Base-by-base conservation (phyloP, 495 filamentous ascomycete genomes). In the Tuber brumale region DNA sequence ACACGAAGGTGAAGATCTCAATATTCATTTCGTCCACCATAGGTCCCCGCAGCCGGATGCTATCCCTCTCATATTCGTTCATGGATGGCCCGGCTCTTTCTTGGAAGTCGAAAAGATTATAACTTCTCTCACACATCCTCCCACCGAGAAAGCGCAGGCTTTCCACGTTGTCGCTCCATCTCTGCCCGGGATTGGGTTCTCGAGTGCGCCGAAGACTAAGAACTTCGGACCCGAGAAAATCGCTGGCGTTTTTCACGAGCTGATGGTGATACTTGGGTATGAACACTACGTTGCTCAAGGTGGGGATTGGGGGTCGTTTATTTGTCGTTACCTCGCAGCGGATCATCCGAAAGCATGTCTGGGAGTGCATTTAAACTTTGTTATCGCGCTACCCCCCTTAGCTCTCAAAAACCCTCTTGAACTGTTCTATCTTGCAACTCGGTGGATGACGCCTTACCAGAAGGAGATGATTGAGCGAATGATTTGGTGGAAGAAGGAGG, bases 111-210 rank as follows among this genome's bases (percentile, higher is more conserved):
- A 85, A 19, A 90, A 91, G 70, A 83, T 94, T 37, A 84, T 93
- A 51, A 86, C 87, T 19, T 83, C 87, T 10, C 86, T 94, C 72
- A 87, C 86, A 0, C 79, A 84, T 2, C 86, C 87, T 0, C 82
- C 85, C 10, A 80, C 84, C 19, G 77, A 78, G 35, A 80, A 85
- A 45, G 83, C 85, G 8, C 89, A 89, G 23, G 84, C 88, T 1
- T 94, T 94, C 83, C 87, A 93, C 83, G 85, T 93, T 35, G 86
- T 94, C 19, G 89, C 88, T 12, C 91, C 92, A 5, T 91, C 90
- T 16, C 84, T 94, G 39, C 92, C 92, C 0, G 92, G 93, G 57
- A 87, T 92, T 76, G 92, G 90, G 57, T 94, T 94, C 83, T 90
- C 88, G 69, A 83, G 86, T 35, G 86, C 85, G 0, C 82, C 87